A percentile compares a stretch with the other conserved stretches of the same genome.
These are phyloP conservation scores for Boletales sp. DNA, from an alignment of 768 basidiomycete species.

Conservation along the genomic window DNA sequence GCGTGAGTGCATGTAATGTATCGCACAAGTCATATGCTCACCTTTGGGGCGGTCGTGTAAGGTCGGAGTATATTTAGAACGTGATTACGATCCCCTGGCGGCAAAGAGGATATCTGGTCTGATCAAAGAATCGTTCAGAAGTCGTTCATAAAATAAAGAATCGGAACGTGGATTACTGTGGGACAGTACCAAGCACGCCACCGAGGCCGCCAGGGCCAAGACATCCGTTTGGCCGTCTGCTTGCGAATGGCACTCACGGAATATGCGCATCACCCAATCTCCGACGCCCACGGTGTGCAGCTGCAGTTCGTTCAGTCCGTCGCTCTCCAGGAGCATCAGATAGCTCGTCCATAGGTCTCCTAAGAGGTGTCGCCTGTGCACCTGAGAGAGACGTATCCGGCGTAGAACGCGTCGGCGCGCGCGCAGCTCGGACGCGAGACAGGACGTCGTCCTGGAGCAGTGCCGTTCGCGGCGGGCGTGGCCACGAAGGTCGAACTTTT, in stretches of 20 bases:
- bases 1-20: slow-evolving; percentile 6
- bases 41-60: slow-evolving; percentile 30
- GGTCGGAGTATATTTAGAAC: slow-evolving; percentile 42
- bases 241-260: slow-evolving; percentile 16
- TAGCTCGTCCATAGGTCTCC: slow-evolving; percentile 56
- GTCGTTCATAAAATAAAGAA: slow-evolving; percentile 19
- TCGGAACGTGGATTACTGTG: slow-evolving; percentile 31
- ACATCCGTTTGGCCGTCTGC: slow-evolving; percentile 6
- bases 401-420: slow-evolving; percentile 45
- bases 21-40: slow-evolving; percentile 20
- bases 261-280: slow-evolving; percentile 22
- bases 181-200: slow-evolving; percentile 35
- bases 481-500: slow-evolving; percentile 43
- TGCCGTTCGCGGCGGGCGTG: slow-evolving; percentile 22
- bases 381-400: slow-evolving; percentile 37
- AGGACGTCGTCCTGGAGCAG: slow-evolving; percentile 35
- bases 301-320: slow-evolving; percentile 44
- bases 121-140: slow-evolving; percentile 23
- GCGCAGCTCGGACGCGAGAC: slow-evolving; percentile 47
- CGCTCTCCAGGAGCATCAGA: slow-evolving; percentile 60
- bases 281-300: slow-evolving; percentile 40
- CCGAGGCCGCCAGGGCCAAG: slow-evolving; percentile 27
- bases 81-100: slow-evolving; percentile 36
- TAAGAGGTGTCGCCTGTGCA: slow-evolving; percentile 28
- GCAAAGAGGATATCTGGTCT: slow-evolving; percentile 39